These are phyloP conservation scores for Neurospora sp. DNA, from an alignment of 2,329 filamentous ascomycete species.

Conservation along the genomic window DNA sequence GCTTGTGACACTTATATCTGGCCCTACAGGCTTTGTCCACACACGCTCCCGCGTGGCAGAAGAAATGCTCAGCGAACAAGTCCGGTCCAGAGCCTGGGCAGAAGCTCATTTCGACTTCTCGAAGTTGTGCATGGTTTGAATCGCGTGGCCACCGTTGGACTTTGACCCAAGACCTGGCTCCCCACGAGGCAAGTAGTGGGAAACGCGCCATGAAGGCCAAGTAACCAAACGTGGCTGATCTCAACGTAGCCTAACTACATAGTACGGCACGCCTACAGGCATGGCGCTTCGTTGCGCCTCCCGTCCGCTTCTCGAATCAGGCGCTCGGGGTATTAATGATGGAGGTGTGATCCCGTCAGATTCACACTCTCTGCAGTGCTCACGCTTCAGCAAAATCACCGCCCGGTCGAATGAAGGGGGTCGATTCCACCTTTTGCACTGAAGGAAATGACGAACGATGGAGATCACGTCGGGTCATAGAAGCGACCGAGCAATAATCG, in stretches of 20 bases:
- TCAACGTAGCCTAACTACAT: slow-evolving; percentile 1
- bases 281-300: slow-evolving; percentile 13
- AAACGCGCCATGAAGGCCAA: background rate
- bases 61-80: background rate
- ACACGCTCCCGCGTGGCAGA: too few relatives aligned
- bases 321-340: background rate
- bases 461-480: background rate
- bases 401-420: background rate
- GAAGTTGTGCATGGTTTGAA: background rate
- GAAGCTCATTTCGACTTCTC: background rate
- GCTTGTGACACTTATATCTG: too few relatives aligned
- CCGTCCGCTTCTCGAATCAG: slow-evolving; percentile 10
- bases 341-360: background rate
- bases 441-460: background rate
- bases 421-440: background rate
- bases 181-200: background rate
- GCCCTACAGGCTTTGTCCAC: too few relatives aligned
- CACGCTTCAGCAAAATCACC: background rate
- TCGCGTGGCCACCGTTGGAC: background rate
- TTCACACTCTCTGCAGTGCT: background rate
- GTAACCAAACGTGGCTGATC: background rate
- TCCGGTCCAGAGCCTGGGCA: background rate
- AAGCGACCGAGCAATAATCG: background rate
- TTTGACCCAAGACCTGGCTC: background rate
- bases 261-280: slow-evolving; percentile 3